Base-by-base conservation (phyloP, 495 filamentous ascomycete species). In the Aspergillus conjunctus region DNA sequence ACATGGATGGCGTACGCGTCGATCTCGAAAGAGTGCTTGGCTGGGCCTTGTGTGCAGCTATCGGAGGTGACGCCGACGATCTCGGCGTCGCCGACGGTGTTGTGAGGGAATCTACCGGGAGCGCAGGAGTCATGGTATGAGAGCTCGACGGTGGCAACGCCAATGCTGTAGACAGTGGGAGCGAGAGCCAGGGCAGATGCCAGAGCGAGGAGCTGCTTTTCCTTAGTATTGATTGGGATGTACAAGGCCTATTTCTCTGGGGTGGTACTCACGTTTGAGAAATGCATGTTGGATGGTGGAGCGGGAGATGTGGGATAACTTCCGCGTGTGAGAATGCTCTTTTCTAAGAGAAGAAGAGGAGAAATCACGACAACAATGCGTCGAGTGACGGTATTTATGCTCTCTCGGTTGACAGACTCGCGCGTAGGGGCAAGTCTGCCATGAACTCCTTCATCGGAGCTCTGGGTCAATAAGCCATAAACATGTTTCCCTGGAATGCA, bases 1-100 rank as follows among this genome's bases (percentile, higher is more conserved):
- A 51, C 58, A 34, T 17, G 17, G 51, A 67, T 39, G 18, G 60
- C 57, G 58, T 67, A 67, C 14, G 61, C 50, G 34, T 64, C 55
- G 45, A 64, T 61, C 1, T 56, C 49, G 20, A 55, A 67, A 34
- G 49, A 46, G 54, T 64, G 58, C 31, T 56, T 53, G 20, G 63
- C 45, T 9, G 52, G 54, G 18, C 31, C 32, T 12, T 31, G 21
- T 10, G 43, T 53, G 41, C 45, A 57, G 51, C 26, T 54, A 31
- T 51, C 39, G 31, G 50, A 39, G 52, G 56, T 59, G 1, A 20
- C 59, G 20, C 41, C 14, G 51, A 41, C 56, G 20, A 46, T 32
- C 44, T 50, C 22, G 21, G 41, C 14, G 2, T 18, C 22, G 11
- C 30, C 51, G 9, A 59, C 34, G 8, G 26, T 43, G 21, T 59